These are phyloP conservation scores for Blastocystis sp. DNA, from an alignment of 352 stramenopile species.

Conservation along the genomic window DNA sequence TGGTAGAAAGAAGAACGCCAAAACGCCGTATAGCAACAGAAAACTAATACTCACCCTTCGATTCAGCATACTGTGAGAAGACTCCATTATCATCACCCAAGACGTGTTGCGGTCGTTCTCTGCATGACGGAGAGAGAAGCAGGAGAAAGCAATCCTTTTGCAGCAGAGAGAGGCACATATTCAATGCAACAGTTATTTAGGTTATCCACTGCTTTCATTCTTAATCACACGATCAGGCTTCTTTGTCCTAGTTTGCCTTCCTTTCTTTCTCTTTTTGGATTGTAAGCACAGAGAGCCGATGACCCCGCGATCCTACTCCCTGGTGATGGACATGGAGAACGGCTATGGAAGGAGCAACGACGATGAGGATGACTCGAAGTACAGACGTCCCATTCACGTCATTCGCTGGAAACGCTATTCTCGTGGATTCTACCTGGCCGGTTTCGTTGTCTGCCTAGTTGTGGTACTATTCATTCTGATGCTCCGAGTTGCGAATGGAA, in stretches of 20 bases:
- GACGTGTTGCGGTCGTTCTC: too few relatives aligned
- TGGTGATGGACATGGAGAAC: slow-evolving; percentile 18
- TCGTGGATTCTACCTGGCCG: neutral
- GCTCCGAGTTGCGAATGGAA: neutral
- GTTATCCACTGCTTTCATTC: too few relatives aligned
- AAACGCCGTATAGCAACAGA: neutral
- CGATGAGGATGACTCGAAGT: slow-evolving; percentile 62
- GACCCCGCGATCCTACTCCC: neutral
- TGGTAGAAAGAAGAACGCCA: neutral
- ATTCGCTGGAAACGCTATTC: slow-evolving; percentile 54
- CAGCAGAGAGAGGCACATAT: too few relatives aligned
- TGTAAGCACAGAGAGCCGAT: neutral
- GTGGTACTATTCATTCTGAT: slow-evolving; percentile 43
- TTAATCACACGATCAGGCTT: too few relatives aligned
- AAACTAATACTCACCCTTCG: too few relatives aligned
- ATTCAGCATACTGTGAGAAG: too few relatives aligned
- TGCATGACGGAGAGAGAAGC: too few relatives aligned
- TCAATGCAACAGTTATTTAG: too few relatives aligned
- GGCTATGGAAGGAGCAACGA: neutral
- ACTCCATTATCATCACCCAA: too few relatives aligned
- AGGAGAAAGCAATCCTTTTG: too few relatives aligned
- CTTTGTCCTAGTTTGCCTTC: too few relatives aligned
- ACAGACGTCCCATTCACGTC: neutral
- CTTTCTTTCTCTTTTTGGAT: neutral
- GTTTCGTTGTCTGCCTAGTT: slow-evolving; percentile 9